These are phyloP conservation scores for Cucurbita moschata DNA, from an alignment of 306 rosid genomes.

Conservation along the genomic window DNA sequence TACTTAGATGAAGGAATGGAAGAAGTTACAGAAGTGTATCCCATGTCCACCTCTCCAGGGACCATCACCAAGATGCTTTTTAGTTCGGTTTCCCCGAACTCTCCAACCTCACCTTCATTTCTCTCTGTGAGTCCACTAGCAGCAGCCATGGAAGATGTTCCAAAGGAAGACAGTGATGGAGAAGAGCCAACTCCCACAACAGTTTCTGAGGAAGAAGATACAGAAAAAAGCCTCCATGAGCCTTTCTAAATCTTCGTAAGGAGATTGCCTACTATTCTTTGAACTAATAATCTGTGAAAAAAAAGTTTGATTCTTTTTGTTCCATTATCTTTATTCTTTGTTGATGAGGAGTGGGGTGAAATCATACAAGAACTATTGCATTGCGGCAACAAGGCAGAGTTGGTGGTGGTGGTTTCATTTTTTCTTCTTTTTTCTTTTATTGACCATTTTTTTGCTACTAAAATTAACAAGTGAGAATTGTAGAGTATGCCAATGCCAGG, in stretches of 20 bases:
- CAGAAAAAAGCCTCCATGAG: slow-evolving; percentile 15
- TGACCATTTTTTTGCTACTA: slow-evolving; percentile 1
- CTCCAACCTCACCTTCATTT: slow-evolving; percentile 20
- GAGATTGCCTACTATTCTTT: not conserved
- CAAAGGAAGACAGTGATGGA: slow-evolving; percentile 20
- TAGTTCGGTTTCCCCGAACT: slow-evolving; percentile 23
- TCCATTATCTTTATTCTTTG: not conserved
- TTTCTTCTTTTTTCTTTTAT: not conserved
- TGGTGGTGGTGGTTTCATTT: not conserved
- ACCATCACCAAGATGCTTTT: slow-evolving; percentile 21
- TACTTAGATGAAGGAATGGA: slow-evolving; percentile 75
- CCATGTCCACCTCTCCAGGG: slow-evolving; percentile 24
- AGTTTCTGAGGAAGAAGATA: slow-evolving; percentile 20
- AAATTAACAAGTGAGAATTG: slow-evolving; percentile 5
- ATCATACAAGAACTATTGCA: not conserved
- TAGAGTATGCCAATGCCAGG: not conserved
- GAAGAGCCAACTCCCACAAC: slow-evolving; percentile 13
- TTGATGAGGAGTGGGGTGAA: not conserved
- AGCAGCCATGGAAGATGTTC: slow-evolving; percentile 15
- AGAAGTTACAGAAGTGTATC: slow-evolving; percentile 76
- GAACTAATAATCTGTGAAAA: slow-evolving; percentile 11
- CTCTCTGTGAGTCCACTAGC: slow-evolving; percentile 9
- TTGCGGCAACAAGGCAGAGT: not conserved
- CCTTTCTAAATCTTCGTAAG: slow-evolving; percentile 21
- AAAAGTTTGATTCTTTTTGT: slow-evolving; percentile 14